These are phyloP conservation scores for Fraxinus americana DNA, from an alignment of 257 asterid species.

Conservation along the genomic window DNA sequence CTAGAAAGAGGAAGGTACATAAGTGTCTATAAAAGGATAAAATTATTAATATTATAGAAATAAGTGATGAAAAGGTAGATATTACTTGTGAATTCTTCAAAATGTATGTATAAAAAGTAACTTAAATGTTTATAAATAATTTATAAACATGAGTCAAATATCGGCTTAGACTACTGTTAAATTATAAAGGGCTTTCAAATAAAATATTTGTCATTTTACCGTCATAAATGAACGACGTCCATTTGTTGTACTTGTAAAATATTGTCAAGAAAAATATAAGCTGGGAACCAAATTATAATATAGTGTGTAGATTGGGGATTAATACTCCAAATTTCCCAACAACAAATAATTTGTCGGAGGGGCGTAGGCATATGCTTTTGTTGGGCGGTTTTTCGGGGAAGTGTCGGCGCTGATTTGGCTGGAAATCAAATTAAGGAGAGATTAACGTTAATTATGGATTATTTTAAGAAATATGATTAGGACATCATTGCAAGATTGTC, in stretches of 20 bases:
- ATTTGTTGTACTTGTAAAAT: neutral
- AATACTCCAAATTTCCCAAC: neutral
- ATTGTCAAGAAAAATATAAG: neutral
- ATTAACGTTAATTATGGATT: neutral
- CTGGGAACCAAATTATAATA: neutral
- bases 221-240: too few species aligned
- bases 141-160: too few species aligned
- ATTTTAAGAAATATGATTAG: neutral
- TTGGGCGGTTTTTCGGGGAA: conserved; percentile 57
- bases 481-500: conserved; percentile 12
- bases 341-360: neutral
- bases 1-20: too few species aligned
- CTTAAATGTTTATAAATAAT: too few species aligned
- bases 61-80: too few species aligned
- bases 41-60: too few species aligned
- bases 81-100: too few species aligned
- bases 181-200: neutral
- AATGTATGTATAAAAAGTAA: too few species aligned
- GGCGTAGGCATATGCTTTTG: conserved; percentile 79
- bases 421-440: conserved; percentile 3
- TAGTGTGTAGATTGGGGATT: neutral
- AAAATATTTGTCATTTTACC: too few species aligned
- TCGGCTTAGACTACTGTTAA: neutral
- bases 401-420: conserved; percentile 33
- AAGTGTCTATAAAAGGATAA: too few species aligned